Conservation (phyloP, 345 rosid genomes). For the Euphorbia lathyris region DNA sequence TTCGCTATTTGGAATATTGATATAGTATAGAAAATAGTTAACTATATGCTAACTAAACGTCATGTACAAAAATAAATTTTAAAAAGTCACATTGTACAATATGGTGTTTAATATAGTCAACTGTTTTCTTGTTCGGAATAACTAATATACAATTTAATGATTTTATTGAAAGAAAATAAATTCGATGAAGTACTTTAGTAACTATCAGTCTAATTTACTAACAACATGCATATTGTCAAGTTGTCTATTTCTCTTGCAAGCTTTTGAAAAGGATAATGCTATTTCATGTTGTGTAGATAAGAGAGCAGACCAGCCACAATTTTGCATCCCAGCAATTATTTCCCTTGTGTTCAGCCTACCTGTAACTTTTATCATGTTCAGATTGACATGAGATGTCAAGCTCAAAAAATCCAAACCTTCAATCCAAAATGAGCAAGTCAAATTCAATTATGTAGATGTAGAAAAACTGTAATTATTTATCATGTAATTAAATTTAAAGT, state of each 20-base stretch:
- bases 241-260: not conserved
- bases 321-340: not conserved
- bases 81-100: no score
- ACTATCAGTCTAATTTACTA: no score
- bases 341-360: slow-evolving; percentile 2
- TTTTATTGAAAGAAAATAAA: no score
- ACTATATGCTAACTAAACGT: no score
- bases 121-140: no score
- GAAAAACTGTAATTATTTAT: not conserved
- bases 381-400: not conserved
- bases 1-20: no score
- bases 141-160: no score
- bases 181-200: no score
- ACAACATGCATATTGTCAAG: no score
- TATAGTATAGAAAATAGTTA: no score
- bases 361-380: not conserved
- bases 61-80: no score
- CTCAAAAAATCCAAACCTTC: not conserved
- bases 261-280: not conserved
- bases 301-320: not conserved
- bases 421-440: not conserved
- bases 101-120: no score
- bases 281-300: not conserved
- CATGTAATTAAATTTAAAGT: not conserved
- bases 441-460: not conserved